Evolutionary conservation across 2,329 filamentous ascomycete genomes (phyloP), one percentile per base, ranked within the genome.

Genomic region (Diaporthe aspalathi): DNA sequence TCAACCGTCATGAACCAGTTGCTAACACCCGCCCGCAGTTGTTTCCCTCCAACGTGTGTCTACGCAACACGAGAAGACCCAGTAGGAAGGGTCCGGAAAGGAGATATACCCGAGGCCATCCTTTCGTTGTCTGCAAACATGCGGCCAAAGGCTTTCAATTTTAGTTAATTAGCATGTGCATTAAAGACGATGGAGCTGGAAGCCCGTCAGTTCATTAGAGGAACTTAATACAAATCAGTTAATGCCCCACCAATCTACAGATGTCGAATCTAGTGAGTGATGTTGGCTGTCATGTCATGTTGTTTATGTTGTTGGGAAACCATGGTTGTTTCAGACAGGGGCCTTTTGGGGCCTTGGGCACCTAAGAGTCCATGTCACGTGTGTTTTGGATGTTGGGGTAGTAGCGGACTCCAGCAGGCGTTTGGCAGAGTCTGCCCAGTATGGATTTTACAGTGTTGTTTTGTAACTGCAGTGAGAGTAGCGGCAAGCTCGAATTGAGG

Each of bases 21-120:
- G 76, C 88, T 92, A 89, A 92, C 81, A 69, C 76, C 43, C 1
- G 7, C 77, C 80, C 72, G 74, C 78, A 94, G 93, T 96, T 81
- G 93, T 97, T 80, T 94, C 93, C 73, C 88, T 97, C 81, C 93
- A 97, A 86, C 93, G 94, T 83, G 93, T 96, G 76, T 95, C 94
- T 69, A 96, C 93, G 73, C 93, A 96, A 85, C 94, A 97, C 87
- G 94, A 97, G 87, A 95, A 95, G 88, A 93, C 90, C 76, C 86
- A 90, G 83, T 95, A 92, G 84, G 76, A 65, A 62, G 68, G 71
- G 54, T 70, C 65, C 69, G 65, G 76, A 76, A 76, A 50, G 40
- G 60, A n/a, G 56, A 72, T 73, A 69, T 72, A 73, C 69, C 66
- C 49, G 32, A 32, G 53, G 65, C 32, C 68, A 52, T 62, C 70